Conservation (phyloP, 2,329 filamentous ascomycete genomes). For the Pleoardoris graminearum region DNA sequence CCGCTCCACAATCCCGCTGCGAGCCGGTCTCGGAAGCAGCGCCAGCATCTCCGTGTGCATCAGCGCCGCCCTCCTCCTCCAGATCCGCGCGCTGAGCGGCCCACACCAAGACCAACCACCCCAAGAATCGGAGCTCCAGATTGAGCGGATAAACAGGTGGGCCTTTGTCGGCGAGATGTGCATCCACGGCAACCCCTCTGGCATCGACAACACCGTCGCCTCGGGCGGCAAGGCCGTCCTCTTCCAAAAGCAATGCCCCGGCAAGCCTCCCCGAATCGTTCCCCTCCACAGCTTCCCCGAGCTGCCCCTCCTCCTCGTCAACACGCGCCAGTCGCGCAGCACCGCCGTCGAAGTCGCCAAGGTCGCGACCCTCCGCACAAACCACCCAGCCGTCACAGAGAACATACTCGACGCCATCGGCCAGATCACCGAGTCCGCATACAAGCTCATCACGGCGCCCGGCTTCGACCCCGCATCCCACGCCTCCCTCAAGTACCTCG, state of each 20-base stretch:
- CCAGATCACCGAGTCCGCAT: constrained; percentile 64
- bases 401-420: constrained; percentile 86
- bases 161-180: constrained; percentile 96
- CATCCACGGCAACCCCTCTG: constrained; percentile 95
- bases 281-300: constrained; percentile 88
- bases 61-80: constrained; percentile 79
- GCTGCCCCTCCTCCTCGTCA: constrained; percentile 83
- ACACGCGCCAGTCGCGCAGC: constrained; percentile 85
- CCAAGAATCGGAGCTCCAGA: constrained; percentile 83
- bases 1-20: constrained; percentile 90
- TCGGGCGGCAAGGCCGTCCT: constrained; percentile 93
- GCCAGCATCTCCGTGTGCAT: constrained; percentile 93
- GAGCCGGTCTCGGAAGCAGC: constrained; percentile 87
- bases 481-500: constrained; percentile 70
- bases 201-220: constrained; percentile 94
- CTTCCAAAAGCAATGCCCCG: constrained; percentile 79
- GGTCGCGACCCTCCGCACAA: constrained; percentile 71
- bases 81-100: constrained; percentile 83
- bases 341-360: constrained; percentile 86
- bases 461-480: constrained; percentile 69
- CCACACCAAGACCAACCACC: constrained; percentile 89
- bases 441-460: constrained; percentile 59
- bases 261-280: constrained; percentile 73
- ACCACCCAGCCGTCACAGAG: constrained; percentile 76
- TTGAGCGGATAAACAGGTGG: constrained; percentile 97